These are phyloP conservation scores for Mortierella claussenii DNA, from an alignment of 192 early-diverging fungal species.

Conservation along the genomic window DNA sequence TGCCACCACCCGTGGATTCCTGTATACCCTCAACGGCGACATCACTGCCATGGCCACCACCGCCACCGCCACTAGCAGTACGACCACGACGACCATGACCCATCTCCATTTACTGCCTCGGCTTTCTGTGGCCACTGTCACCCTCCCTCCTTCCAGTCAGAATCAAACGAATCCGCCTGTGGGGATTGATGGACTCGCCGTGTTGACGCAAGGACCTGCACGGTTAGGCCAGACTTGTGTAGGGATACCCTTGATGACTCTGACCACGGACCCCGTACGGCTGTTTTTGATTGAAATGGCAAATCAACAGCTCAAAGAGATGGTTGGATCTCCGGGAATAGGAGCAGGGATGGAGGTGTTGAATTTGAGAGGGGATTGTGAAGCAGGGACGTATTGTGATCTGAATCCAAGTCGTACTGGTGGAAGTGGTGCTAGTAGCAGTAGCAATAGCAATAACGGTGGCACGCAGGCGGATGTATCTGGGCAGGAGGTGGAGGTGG, in stretches of 20 bases:
- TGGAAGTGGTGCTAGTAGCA: too few relatives aligned
- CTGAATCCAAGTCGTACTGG: conserved; percentile 2
- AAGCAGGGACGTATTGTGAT: conserved; percentile 34
- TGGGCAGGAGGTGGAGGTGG: too few relatives aligned
- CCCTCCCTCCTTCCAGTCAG: conserved; percentile 10
- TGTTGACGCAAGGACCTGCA: conserved; percentile 22
- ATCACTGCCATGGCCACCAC: too few relatives aligned
- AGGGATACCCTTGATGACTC: conserved; percentile 13
- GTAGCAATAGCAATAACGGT: too few relatives aligned
- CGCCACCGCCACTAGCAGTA: too few relatives aligned
- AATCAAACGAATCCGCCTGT: too few relatives aligned
- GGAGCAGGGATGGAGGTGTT: conserved; percentile 19
- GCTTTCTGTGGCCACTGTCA: not conserved
- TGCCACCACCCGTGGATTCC: conserved; percentile 42
- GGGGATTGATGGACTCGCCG: conserved; percentile 20
- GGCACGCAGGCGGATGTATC: too few relatives aligned
- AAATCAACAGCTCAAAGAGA: conserved; percentile 18
- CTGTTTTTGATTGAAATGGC: conserved; percentile 24
- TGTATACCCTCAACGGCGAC: too few relatives aligned
- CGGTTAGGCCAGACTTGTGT: conserved; percentile 30
- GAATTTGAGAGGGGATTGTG: conserved; percentile 27
- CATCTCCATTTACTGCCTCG: too few relatives aligned
- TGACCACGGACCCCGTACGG: conserved; percentile 16
- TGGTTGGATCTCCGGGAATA: conserved; percentile 3
- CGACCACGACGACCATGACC: too few relatives aligned